These are phyloP conservation scores for Cercophora scortea DNA, from an alignment of 495 filamentous ascomycete species.

Conservation along the genomic window DNA sequence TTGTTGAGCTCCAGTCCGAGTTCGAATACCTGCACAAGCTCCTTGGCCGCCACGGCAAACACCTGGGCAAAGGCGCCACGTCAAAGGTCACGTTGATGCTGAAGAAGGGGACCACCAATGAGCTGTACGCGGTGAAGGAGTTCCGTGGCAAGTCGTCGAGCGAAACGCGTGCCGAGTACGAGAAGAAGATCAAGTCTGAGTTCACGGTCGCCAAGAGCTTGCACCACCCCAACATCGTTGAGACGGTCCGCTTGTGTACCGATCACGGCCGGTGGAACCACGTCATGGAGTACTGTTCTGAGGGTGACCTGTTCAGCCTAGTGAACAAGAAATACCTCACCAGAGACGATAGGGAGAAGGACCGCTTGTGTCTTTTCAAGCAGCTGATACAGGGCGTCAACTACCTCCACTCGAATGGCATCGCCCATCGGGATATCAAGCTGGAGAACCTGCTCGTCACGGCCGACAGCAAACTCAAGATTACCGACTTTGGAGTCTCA, in stretches of 20 bases:
- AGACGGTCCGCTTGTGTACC: conserved; percentile 61
- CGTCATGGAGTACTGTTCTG: conserved; percentile 76
- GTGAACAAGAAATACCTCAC: conserved; percentile 56
- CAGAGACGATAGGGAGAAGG: conserved; percentile 51
- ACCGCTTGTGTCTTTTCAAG: conserved; percentile 73
- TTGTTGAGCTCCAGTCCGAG: conserved; percentile 51
- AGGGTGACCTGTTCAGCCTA: conserved; percentile 65
- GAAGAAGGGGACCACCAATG: conserved; percentile 42
- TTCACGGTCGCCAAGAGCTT: conserved; percentile 69
- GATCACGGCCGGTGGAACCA: conserved; percentile 64
- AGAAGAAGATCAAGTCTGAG: conserved; percentile 73
- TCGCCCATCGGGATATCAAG: conserved; percentile 79
- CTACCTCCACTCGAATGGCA: conserved; percentile 62
- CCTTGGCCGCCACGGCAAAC: conserved; percentile 52
- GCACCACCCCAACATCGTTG: conserved; percentile 72
- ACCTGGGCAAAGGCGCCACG: conserved; percentile 64
- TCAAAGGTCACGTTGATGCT: conserved; percentile 65
- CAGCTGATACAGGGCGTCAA: conserved; percentile 63
- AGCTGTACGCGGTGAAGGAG: conserved; percentile 70
- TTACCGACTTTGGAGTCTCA: conserved; percentile 73
- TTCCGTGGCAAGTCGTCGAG: conserved; percentile 56
- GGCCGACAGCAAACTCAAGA: conserved; percentile 62
- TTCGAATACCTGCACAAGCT: conserved; percentile 52
- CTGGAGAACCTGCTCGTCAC: conserved; percentile 69
- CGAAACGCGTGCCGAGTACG: conserved; percentile 59